Conservation (phyloP, 192 early-diverging fungal genomes). For the Linnemannia exigua region DNA sequence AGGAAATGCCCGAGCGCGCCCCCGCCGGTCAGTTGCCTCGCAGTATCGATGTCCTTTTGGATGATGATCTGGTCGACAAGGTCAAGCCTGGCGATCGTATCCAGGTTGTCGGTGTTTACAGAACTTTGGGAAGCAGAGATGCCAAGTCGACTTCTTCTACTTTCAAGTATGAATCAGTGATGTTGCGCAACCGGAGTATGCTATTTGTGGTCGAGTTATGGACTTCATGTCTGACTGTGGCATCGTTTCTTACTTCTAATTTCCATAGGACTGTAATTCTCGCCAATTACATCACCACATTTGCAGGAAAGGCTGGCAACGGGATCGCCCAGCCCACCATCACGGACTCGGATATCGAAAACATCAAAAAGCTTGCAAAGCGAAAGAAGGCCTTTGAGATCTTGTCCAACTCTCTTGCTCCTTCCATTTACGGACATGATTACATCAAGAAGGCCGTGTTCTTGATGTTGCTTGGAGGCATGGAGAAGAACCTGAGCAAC, state of each 20-base stretch:
- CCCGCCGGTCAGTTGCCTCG: constrained; percentile 95
- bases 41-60: constrained; percentile 93
- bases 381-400: constrained; percentile 82
- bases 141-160: constrained; percentile 82
- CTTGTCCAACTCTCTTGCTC: constrained; percentile 89
- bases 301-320: constrained; percentile 79
- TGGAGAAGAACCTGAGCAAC: constrained; percentile 94
- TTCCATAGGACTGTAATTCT: constrained; percentile 89
- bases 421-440: constrained; percentile 91
- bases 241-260: neutral
- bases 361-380: constrained; percentile 84
- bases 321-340: constrained; percentile 80
- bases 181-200: neutral
- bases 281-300: constrained; percentile 85
- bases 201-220: neutral
- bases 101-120: constrained; percentile 93
- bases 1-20: constrained; percentile 99
- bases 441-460: constrained; percentile 96
- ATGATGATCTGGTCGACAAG: constrained; percentile 95
- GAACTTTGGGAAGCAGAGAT: constrained; percentile 85
- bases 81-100: constrained; percentile 98
- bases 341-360: constrained; percentile 87
- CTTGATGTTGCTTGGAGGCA: constrained; percentile 90
- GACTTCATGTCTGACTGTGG: neutral
- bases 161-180: constrained; percentile 74